Evolutionary conservation across 2,329 filamentous ascomycete genomes (phyloP).

Genomic region (Penicillium freii): DNA sequence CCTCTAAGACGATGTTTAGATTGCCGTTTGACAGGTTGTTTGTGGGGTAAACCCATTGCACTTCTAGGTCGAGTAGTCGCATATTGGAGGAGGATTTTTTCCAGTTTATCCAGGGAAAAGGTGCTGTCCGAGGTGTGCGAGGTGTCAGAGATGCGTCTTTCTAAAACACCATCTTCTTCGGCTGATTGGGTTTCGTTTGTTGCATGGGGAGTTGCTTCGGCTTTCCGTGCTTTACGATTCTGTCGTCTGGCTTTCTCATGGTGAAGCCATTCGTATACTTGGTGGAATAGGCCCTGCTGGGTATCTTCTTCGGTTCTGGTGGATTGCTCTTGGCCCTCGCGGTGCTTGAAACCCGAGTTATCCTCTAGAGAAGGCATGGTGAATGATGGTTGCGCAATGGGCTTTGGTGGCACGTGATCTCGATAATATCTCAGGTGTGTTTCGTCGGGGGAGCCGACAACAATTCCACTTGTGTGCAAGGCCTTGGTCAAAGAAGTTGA

Average conservation of each 20-base stretch:
- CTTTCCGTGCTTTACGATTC: conserved; percentile 51
- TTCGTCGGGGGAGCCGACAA: conserved; percentile 20
- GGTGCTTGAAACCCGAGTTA: conserved; percentile 29
- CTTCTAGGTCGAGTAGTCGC: conserved; percentile 35
- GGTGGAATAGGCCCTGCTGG: conserved; percentile 57
- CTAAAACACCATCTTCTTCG: conserved; percentile 26
- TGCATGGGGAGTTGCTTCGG: conserved; percentile 42
- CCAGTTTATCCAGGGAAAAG: conserved; percentile 74
- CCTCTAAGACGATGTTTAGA: conserved; percentile 38
- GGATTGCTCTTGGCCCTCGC: conserved; percentile 29
- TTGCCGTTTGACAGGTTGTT: conserved; percentile 23
- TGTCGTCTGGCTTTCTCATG: conserved; percentile 70
- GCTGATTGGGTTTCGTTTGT: conserved; percentile 23
- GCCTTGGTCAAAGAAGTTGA: conserved; percentile 26
- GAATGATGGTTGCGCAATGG: conserved; percentile 27
- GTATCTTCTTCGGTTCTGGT: conserved; percentile 32
- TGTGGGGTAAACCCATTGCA: conserved; percentile 12
- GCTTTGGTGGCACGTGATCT: conserved; percentile 27
- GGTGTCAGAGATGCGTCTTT: conserved; percentile 52
- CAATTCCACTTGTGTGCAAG: conserved; percentile 19
- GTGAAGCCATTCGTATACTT: conserved; percentile 80
- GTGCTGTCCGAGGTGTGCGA: conserved; percentile 67
- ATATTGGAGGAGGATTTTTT: conserved; percentile 61
- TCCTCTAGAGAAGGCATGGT: conserved; percentile 29
- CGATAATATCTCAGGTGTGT: conserved; percentile 30